Evolutionary conservation across 768 basidiomycete species (phyloP).

Genomic region (Collybiopsis luxurians): DNA sequence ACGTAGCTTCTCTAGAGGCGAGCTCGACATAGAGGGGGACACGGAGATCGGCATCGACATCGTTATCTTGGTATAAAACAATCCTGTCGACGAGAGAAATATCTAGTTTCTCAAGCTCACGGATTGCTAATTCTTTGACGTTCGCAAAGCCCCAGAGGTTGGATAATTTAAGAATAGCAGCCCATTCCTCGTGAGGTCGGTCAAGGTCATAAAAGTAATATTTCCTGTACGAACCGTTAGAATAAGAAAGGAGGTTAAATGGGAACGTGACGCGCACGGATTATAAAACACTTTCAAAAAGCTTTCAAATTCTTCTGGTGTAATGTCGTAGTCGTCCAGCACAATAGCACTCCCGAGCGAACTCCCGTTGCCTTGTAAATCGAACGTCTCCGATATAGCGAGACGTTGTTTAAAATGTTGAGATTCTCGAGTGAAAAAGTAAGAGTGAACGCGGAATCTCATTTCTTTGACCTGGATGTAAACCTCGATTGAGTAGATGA

Average conservation of each 20-base stretch:
- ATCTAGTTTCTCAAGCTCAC: constrained; percentile 31
- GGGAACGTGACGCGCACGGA: constrained; percentile 38
- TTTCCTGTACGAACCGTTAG: constrained; percentile 18
- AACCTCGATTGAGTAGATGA: neutral
- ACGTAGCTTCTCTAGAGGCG: constrained; percentile 47
- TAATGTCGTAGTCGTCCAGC: constrained; percentile 34
- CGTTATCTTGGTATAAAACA: constrained; percentile 49
- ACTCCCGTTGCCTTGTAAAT: constrained; percentile 26
- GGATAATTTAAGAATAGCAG: constrained; percentile 35
- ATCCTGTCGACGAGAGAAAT: constrained; percentile 27
- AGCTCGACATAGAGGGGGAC: constrained; percentile 51
- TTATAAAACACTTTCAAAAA: constrained; percentile 68
- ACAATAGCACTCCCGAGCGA: constrained; percentile 33
- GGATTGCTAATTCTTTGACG: constrained; percentile 35
- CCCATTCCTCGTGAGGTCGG: constrained; percentile 33
- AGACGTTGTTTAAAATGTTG: constrained; percentile 36
- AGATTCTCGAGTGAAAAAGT: constrained; percentile 55
- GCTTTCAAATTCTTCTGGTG: constrained; percentile 47
- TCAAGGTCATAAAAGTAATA: constrained; percentile 29
- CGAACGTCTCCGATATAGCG: constrained; percentile 19
- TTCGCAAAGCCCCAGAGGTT: constrained; percentile 38
- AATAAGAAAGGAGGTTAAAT: neutral
- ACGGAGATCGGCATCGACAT: constrained; percentile 46
- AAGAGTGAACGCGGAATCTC: constrained; percentile 49
- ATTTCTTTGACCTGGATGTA: constrained; percentile 38